Evolutionary conservation across 495 filamentous ascomycete genomes (phyloP).

Genomic region (Tricharina praecox): DNA sequence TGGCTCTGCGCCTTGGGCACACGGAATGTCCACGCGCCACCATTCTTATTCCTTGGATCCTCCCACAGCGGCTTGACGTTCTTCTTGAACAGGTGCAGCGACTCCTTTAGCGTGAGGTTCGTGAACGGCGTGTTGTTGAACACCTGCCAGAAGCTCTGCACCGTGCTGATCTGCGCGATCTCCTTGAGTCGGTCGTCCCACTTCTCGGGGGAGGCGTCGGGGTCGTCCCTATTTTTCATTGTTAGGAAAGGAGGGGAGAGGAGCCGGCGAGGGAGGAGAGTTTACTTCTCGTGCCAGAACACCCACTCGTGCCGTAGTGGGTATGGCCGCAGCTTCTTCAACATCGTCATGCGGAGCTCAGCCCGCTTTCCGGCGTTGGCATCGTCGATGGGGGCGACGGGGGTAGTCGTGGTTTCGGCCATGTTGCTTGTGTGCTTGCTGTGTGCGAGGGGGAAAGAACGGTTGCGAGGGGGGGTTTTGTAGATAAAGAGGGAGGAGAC

Average conservation of each 20-base stretch:
- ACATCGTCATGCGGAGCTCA: constrained; percentile 24
- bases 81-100: constrained; percentile 74
- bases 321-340: constrained; percentile 26
- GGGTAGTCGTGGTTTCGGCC: no score
- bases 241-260: no score
- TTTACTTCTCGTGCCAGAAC: constrained; percentile 27
- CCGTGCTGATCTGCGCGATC: constrained; percentile 25
- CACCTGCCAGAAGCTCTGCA: constrained; percentile 63
- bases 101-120: constrained; percentile 60
- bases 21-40: constrained; percentile 76
- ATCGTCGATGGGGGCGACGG: neutral
- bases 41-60: constrained; percentile 62
- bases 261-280: neutral
- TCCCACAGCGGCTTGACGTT: constrained; percentile 77
- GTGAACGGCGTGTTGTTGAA: constrained; percentile 74
- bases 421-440: no score
- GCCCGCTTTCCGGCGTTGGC: constrained; percentile 15
- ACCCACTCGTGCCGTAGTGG: constrained; percentile 27
- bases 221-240: constrained; percentile 19
- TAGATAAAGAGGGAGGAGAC: no score
- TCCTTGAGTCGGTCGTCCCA: constrained; percentile 27
- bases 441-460: no score
- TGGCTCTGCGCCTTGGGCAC: constrained; percentile 55
- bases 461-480: no score
- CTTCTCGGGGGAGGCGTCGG: constrained; percentile 15